Evolutionary conservation across 345 rosid genomes (phyloP), one percentile per base, ranked within the genome.

Genomic region (Citrus medica): DNA sequence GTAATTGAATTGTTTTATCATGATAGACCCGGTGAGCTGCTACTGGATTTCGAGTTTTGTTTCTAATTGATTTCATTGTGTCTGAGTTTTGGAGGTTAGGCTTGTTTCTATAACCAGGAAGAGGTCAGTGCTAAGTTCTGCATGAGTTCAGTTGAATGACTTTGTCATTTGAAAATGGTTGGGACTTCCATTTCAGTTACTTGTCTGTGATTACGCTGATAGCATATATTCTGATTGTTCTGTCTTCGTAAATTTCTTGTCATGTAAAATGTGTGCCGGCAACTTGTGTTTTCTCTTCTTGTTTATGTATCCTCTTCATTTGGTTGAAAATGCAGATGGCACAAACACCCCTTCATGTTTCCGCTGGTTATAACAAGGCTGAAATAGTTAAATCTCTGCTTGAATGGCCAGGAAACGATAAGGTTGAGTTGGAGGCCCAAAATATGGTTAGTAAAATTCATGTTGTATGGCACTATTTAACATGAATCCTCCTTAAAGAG

Each of bases 271-370:
- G 8, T 35, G n/a, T 67, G 22, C 1, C 24, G 24, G 24, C 55
- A 9, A 9, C 28, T 0, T 24, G 19, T 9, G 6, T 22, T 60
- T 71, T 67, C 25, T 21, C 61, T 69, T 66, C 56, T 10, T 28
- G 64, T 32, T 59, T 48, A 64, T 62, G 58, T 30, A 69, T 46
- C 61, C 71, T 64, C 35, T 66, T 69, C 48, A 42, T 77, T 79
- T 84, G 67, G 48, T 77, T 79, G 51, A 56, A 56, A n/a, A 21
- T 87, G 85, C 86, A 97, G 99, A 97, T 97, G 96, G 88, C 93
- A 48, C 98, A 97, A 82, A 97, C 99, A 59, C 99, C 99, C 1
- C 92, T 97, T 67, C 99, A 97, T 88, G 91, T 94, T 55, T 85
- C 98, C 74, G 94, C 99, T 65, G 98, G 98, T 75, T 78, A 94